These are phyloP conservation scores for Asterophora parasitica DNA, from an alignment of 768 basidiomycete genomes.

Conservation along the genomic window DNA sequence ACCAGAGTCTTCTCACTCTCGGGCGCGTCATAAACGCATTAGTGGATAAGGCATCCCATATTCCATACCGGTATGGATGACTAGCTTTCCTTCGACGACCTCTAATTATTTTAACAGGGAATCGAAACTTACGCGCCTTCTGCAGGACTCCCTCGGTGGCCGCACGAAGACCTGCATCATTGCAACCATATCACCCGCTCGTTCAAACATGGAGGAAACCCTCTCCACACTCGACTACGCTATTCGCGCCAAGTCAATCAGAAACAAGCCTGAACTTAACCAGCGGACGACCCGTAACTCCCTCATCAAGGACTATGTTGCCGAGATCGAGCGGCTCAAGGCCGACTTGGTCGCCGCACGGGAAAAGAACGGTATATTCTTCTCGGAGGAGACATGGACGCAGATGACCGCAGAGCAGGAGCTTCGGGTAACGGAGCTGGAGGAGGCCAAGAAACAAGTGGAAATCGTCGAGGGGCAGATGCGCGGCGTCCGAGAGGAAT, in stretches of 20 bases:
- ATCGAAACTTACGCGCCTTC: conserved; percentile 93
- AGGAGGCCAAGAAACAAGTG: conserved; percentile 79
- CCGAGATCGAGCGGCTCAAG: conserved; percentile 90
- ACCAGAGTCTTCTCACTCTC: conserved; percentile 93
- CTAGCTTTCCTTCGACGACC: not conserved
- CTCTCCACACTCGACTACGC: conserved; percentile 97
- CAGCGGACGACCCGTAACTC: conserved; percentile 91
- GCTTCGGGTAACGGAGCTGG: conserved; percentile 66
- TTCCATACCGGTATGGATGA: conserved; percentile 78
- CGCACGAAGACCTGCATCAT: conserved; percentile 97
- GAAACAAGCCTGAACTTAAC: conserved; percentile 93
- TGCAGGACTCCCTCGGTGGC: conserved; percentile 99
- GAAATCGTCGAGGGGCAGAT: conserved; percentile 83
- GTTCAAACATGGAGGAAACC: conserved; percentile 94
- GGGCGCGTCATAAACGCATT: conserved; percentile 95
- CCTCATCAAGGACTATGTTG: conserved; percentile 88
- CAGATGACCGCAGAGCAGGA: conserved; percentile 78
- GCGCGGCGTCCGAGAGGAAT: conserved; percentile 78
- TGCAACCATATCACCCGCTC: conserved; percentile 91
- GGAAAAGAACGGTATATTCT: conserved; percentile 95
- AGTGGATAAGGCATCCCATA: conserved; percentile 86
- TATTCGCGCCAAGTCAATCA: conserved; percentile 89
- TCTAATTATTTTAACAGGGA: conserved; percentile 46
- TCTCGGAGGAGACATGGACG: conserved; percentile 87
- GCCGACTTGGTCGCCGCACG: conserved; percentile 85